Evolutionary conservation across 169 alveolate species (phyloP), one percentile per base, ranked within the genome.

Genomic region (Plasmodium adleri): DNA sequence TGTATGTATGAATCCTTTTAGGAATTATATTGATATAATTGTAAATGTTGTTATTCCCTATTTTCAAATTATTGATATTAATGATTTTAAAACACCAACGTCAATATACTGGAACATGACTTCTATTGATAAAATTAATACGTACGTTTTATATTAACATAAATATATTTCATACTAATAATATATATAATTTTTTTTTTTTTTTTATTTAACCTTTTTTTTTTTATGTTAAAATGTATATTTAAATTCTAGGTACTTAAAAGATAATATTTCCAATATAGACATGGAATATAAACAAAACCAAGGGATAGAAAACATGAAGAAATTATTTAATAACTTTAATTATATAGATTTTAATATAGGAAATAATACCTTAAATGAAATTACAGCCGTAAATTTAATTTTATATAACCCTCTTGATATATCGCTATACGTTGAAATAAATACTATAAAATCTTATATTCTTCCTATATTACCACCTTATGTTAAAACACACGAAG

Each of bases 391-490:
- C 22, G 85, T 83, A 39, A 58, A 83, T 72, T 43, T 83, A 62
- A 54, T 83, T 68, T 83, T 83, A 58, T 83, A 68, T 26, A 83
- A 83, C 72, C 91, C 91, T 54, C 72, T 83, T 17, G 71, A 83
- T 22, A 63, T 56, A 49, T 28, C 91, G 1, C 67, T 83, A 60
- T 43, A 68, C 43, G 64, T 83, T 54, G 85, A 83, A 17, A 83
- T 83, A 83, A 83, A 68, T 68, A 83, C 85, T 72, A 68, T 83
- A 32, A 83, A 68, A 50, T 70, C 70, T 47, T 83, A 83, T 20
- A 49, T 83, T 68, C 73, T 83, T 49, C 91, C 91, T 32, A 72
- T 83, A 60, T 83, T 83, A 54, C 91, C 91, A 1, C 91, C 91
- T n/a, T 83, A 83, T 72, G 73, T 45, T 26, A 68, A 68, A 68